Conservation (phyloP, 306 rosid genomes). For the Sphenostylis stenocarpa region DNA sequence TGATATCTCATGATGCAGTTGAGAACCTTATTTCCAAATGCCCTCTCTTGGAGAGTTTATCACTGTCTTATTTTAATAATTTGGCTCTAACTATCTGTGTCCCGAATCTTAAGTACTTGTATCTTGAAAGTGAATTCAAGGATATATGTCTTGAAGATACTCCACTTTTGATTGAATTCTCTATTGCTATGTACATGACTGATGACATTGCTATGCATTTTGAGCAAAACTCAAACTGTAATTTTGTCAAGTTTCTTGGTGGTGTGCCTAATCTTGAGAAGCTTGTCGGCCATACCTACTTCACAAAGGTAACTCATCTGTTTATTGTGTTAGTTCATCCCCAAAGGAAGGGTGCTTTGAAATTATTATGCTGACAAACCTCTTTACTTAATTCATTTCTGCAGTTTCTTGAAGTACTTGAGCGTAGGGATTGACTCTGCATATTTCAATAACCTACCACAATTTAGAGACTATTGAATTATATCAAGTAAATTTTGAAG, state of each 20-base stretch:
- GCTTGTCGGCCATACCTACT: slow-evolving; percentile 75
- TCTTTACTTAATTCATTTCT: slow-evolving; percentile 11
- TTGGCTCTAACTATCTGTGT: slow-evolving; percentile 64
- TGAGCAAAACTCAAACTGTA: slow-evolving; percentile 65
- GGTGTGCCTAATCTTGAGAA: slow-evolving; percentile 82
- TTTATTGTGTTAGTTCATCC: slow-evolving; percentile 22
- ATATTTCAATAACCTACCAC: slow-evolving; percentile 50
- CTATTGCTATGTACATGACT: slow-evolving; percentile 70
- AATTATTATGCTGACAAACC: background rate
- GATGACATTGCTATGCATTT: slow-evolving; percentile 64
- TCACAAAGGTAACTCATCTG: slow-evolving; percentile 73
- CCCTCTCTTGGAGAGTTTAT: slow-evolving; percentile 74
- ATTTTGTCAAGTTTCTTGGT: slow-evolving; percentile 78
- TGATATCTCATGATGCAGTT: slow-evolving; percentile 63
- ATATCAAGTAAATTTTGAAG: slow-evolving; percentile 91
- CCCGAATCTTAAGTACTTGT: slow-evolving; percentile 75
- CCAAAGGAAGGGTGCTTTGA: background rate
- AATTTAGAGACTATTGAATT: slow-evolving; percentile 68
- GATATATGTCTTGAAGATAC: slow-evolving; percentile 76
- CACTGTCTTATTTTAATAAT: slow-evolving; percentile 65
- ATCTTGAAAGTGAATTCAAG: slow-evolving; percentile 85
- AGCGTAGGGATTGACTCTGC: slow-evolving; percentile 70
- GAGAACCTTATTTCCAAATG: slow-evolving; percentile 76
- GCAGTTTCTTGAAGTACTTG: slow-evolving; percentile 61
- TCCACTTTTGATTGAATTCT: slow-evolving; percentile 64